Evolutionary conservation across 345 rosid genomes (phyloP), one percentile per base, ranked within the genome.

Genomic region (Hibiscus tridactylites): DNA sequence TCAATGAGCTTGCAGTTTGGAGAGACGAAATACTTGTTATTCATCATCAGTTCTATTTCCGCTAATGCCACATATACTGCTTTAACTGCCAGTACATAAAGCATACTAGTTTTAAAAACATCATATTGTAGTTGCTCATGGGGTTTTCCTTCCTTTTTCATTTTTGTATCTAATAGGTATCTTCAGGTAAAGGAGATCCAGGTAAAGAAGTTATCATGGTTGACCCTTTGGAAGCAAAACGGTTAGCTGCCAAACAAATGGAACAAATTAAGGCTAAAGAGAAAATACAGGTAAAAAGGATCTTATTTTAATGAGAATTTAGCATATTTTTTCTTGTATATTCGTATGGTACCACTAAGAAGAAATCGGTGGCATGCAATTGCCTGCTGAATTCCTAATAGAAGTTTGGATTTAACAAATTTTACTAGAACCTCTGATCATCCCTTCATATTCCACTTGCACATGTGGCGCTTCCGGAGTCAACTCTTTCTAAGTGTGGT

Each of bases 211-310:
- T 90, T 37, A 78, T 85, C 75, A 95, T 95, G 99, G 97, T 95
- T 71, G 97, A 91, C 73, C 99, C 97, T 68, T 67, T 82, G 74
- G 96, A 94, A 63, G 99, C 99, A 46, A 94, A 91, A 80, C 81
- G 82, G 72, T 78, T 94, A 73, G 99, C 97, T 31, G 81, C 82
- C n/a, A 87, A 85, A 70, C 92, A 91, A 76, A 82, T 90, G 90
- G 85, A 81, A 73, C 78, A 79, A 76, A 83, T 91, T 56, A 75
- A 57, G 85, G 91, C 84, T 50, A 87, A 82, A 78, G 92, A 88
- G 74, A 91, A 79, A 63, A 63, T 82, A 57, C 78, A 87, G 96
- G 97, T 87, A 58, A 75, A 44, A 74, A 68, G 21, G 37, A 7
- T 28, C n/a, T 44, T 26, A 57, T 31, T 8, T 54, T 54, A n/a